Percentiles rank a stretch among this genome's conserved stretches.
These are phyloP conservation scores for Cyanidium caldarium DNA, from an alignment of 23 red algal species.

Conservation along the genomic window DNA sequence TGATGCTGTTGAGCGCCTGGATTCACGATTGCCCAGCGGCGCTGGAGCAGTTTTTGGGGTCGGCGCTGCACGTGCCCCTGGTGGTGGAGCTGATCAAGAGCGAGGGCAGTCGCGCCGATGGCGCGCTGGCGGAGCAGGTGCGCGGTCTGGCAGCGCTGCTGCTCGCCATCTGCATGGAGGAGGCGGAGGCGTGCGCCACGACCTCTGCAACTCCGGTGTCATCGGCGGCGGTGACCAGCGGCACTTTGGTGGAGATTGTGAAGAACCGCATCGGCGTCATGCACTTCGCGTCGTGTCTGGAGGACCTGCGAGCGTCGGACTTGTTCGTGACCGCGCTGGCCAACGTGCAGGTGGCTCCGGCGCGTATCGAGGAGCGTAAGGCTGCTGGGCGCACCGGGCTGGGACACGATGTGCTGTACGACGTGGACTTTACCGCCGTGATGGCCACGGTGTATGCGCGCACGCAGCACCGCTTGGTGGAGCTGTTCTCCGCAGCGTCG, in stretches of 20 bases:
- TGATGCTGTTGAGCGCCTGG: conserved; percentile 52
- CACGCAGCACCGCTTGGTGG: not conserved
- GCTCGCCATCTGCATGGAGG: conserved; percentile 48
- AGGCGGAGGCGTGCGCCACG: conserved; percentile 2
- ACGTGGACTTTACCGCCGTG: conserved; percentile 1
- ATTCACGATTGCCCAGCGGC: conserved; percentile 40
- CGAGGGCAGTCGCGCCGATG: conserved; percentile 6
- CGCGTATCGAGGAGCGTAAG: not conserved
- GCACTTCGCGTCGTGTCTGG: conserved; percentile 46
- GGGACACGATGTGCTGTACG: conserved; percentile 49
- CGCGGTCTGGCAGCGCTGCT: conserved; percentile 69
- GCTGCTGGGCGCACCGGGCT: conserved; percentile 12
- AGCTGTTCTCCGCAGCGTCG: conserved; percentile 10
- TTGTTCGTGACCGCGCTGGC: conserved; percentile 22
- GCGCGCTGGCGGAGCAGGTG: conserved; percentile 25
- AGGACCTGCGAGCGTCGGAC: conserved; percentile 59
- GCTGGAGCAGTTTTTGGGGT: conserved; percentile 43
- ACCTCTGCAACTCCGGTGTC: conserved; percentile 16
- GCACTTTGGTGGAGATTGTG: conserved; percentile 41
- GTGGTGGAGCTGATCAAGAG: conserved; percentile 47
- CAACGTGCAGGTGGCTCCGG: not conserved
- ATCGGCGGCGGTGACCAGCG: conserved; percentile 8
- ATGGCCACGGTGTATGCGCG: conserved; percentile 35
- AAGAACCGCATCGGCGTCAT: conserved; percentile 61
- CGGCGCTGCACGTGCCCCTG: conserved; percentile 74